Evolutionary conservation across 805 yeast species (phyloP).

Genomic region (Wickerhamia fluorescens): DNA sequence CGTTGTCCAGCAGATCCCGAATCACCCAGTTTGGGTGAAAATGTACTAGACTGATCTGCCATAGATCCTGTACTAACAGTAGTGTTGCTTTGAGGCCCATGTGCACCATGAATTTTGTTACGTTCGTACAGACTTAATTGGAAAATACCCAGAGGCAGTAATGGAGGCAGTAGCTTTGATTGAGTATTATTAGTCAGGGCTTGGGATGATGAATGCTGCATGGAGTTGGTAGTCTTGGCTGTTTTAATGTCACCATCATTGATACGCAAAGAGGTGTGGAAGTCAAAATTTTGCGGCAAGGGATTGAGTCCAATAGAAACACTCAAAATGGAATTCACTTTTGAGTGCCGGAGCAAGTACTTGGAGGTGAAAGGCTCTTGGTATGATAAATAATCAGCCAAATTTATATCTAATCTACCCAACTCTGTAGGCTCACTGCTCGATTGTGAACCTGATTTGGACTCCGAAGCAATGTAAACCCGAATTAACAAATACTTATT

Average conservation of each 20-base stretch:
- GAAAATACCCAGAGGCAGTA: too few species aligned
- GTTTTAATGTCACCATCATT: constrained; percentile 14
- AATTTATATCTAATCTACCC: constrained; percentile 62
- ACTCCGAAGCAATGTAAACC: constrained; percentile 23
- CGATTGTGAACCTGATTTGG: neutral
- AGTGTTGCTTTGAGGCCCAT: neutral
- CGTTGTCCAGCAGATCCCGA: neutral
- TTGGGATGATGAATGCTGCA: constrained; percentile 1
- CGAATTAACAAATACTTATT: constrained; percentile 37
- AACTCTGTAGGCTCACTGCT: constrained; percentile 35
- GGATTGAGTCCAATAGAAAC: constrained; percentile 48
- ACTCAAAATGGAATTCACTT: constrained; percentile 73
- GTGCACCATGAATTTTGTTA: constrained; percentile 39
- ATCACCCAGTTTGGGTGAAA: constrained; percentile 2
- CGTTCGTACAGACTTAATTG: constrained; percentile 35
- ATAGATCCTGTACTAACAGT: neutral
- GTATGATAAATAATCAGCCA: constrained; percentile 63
- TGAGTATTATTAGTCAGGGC: too few species aligned
- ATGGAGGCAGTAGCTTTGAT: constrained; percentile 16
- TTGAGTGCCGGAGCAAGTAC: constrained; percentile 69
- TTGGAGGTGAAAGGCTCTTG: constrained; percentile 47
- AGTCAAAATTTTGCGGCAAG: constrained; percentile 30
- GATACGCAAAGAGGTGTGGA: constrained; percentile 36
- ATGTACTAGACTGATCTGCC: neutral
- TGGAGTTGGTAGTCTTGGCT: constrained; percentile 1